phyloP scores from a whole-genome alignment of 306 rosid genomes.

The Crotalaria pallida region DNA sequence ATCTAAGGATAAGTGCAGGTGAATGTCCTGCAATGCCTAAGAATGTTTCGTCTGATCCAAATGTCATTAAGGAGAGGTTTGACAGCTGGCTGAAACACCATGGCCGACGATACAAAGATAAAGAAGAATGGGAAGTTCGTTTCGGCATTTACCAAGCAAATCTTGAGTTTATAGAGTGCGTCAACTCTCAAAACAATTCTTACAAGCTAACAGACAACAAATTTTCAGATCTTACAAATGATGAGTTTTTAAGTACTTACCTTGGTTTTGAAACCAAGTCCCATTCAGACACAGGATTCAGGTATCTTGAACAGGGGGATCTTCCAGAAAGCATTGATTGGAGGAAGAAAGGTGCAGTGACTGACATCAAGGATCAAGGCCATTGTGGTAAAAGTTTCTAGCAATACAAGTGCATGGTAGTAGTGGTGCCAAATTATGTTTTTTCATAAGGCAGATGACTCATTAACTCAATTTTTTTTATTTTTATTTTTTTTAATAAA shows the following conservation, averaged over 20 bases:
- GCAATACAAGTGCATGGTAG: neutral
- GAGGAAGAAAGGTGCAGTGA: slow-evolving; percentile 62
- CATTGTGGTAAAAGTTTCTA: slow-evolving; percentile 54
- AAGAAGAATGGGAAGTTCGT: slow-evolving; percentile 46
- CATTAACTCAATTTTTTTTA: neutral
- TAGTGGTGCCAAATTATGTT: neutral
- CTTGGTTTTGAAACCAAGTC: slow-evolving; percentile 29
- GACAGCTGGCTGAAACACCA: slow-evolving; percentile 41
- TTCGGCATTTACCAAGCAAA: slow-evolving; percentile 54
- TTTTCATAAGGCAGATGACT: neutral
- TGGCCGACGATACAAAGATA: slow-evolving; percentile 26
- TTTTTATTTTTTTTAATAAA: too few species aligned
- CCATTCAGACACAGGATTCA: slow-evolving; percentile 23
- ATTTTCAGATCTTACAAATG: slow-evolving; percentile 68
- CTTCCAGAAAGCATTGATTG: slow-evolving; percentile 51
- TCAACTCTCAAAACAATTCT: slow-evolving; percentile 48
- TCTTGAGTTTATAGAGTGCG: slow-evolving; percentile 34
- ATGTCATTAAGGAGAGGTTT: slow-evolving; percentile 42
- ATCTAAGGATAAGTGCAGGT: slow-evolving; percentile 27
- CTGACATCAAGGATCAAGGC: slow-evolving; percentile 67
- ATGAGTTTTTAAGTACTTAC: slow-evolving; percentile 36
- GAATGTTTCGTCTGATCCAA: neutral
- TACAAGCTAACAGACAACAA: slow-evolving; percentile 57
- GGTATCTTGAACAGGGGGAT: slow-evolving; percentile 11
- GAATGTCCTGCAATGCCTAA: slow-evolving; percentile 20